These are phyloP conservation scores for Selaginella tamariscina DNA, from an alignment of 75 land plant species.

Conservation along the genomic window DNA sequence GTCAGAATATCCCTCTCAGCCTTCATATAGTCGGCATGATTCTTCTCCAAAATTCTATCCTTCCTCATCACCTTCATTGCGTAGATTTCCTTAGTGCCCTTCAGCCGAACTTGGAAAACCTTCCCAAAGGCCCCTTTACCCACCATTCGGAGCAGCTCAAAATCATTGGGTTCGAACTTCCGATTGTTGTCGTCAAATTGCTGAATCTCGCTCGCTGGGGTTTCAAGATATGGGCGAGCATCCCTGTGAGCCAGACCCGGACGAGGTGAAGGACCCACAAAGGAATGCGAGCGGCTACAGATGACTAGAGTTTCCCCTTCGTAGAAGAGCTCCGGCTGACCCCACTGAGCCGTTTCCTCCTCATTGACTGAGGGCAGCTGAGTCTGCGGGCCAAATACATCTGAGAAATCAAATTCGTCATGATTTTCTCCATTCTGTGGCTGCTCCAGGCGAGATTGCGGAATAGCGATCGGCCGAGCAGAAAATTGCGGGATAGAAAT, in stretches of 20 bases:
- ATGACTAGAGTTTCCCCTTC: conserved; percentile 56
- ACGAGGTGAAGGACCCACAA: conserved; percentile 66
- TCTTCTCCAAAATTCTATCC: conserved; percentile 67
- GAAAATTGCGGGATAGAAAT: not conserved
- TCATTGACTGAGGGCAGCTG: conserved; percentile 11
- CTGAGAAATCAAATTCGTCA: conserved; percentile 60
- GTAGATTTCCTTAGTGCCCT: conserved; percentile 55
- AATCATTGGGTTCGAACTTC: conserved; percentile 66
- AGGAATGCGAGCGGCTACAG: conserved; percentile 62
- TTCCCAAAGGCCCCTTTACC: conserved; percentile 83
- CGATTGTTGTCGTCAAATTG: not conserved
- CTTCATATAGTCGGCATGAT: conserved; percentile 86
- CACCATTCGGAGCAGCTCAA: conserved; percentile 69
- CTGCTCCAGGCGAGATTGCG: not conserved
- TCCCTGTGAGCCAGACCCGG: conserved; percentile 21
- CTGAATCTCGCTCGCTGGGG: conserved; percentile 20
- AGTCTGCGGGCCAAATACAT: conserved; percentile 54
- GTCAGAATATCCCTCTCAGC: conserved; percentile 86
- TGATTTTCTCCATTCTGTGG: not conserved
- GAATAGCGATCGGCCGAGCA: not conserved
- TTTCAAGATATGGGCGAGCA: conserved; percentile 6
- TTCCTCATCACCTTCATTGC: conserved; percentile 99
- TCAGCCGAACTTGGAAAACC: conserved; percentile 71
- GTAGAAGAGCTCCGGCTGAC: conserved; percentile 7
- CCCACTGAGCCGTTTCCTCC: conserved; percentile 15